Conservation (phyloP, 768 basidiomycete genomes). For the Lactarius trivialis region DNA sequence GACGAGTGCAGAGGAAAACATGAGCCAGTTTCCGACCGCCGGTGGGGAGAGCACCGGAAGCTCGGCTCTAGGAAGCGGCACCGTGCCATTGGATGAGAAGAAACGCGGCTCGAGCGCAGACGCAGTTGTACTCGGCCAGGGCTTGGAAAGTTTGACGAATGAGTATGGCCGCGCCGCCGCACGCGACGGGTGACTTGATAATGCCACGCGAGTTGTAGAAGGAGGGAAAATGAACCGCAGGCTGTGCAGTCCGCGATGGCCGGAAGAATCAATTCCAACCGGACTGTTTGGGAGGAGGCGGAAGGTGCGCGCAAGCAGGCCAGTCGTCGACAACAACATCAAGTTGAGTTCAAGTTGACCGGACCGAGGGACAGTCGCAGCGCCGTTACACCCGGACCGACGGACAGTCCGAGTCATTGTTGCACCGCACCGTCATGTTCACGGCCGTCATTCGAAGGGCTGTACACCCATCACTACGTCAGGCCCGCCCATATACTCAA, state of each 20-base stretch:
- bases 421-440: constrained; percentile 23
- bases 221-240: background rate
- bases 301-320: background rate
- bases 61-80: constrained; percentile 20
- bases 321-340: background rate
- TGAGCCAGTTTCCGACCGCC: constrained; percentile 77
- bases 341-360: background rate
- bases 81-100: constrained; percentile 35
- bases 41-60: constrained; percentile 59
- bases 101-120: constrained; percentile 31
- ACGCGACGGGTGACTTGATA: background rate
- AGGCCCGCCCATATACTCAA: constrained; percentile 19
- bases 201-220: background rate
- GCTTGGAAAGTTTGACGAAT: background rate
- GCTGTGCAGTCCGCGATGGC: background rate
- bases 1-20: constrained; percentile 77
- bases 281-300: background rate
- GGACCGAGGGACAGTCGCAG: background rate
- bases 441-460: constrained; percentile 25
- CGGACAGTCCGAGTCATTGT: background rate
- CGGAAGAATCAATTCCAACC: no score
- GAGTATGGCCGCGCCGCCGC: background rate
- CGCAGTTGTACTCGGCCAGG: constrained; percentile 14
- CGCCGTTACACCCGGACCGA: background rate
- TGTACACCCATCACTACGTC: constrained; percentile 16